A percentile compares a stretch with the other conserved stretches of the same genome.
phyloP scores from a whole-genome alignment of 2,329 filamentous ascomycete genomes.

The Diaporthe citri region DNA sequence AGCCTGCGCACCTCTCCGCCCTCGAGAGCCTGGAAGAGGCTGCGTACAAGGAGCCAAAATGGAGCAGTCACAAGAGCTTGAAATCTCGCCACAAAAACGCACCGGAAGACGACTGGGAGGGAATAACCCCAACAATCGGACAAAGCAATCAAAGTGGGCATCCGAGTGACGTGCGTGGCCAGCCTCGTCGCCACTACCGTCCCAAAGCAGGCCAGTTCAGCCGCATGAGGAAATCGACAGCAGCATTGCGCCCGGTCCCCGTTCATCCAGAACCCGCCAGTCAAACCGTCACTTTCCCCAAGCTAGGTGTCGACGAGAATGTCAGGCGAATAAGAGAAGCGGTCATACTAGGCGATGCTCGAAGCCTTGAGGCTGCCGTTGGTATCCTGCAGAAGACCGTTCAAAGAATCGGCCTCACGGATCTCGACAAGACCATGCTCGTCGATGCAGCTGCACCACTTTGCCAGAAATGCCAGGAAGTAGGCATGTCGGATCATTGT shows the following conservation, averaged over 20 bases:
- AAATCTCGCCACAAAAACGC: background rate
- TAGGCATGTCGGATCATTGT: conserved; percentile 49
- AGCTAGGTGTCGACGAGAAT: conserved; percentile 20
- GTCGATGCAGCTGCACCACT: conserved; percentile 47
- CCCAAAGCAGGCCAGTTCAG: background rate
- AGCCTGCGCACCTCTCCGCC: background rate
- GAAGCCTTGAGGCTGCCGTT: conserved; percentile 19
- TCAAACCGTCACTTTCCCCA: background rate
- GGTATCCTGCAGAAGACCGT: conserved; percentile 12
- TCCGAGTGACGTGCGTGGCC: background rate
- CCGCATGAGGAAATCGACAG: background rate
- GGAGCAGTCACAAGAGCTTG: background rate
- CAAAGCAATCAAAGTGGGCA: background rate
- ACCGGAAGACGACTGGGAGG: background rate
- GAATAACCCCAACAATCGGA: background rate
- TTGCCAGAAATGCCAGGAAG: conserved; percentile 50
- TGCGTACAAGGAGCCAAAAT: background rate
- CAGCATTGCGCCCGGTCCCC: background rate
- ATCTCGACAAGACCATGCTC: conserved; percentile 37
- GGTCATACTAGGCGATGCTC: background rate
- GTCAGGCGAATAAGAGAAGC: conserved; percentile 29
- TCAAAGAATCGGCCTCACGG: background rate
- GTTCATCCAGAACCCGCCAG: background rate
- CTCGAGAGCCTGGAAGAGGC: conserved; percentile 21
- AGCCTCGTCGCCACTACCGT: background rate